phyloP scores from a whole-genome alignment of 257 asterid genomes.

The Scutellaria baicalensis region DNA sequence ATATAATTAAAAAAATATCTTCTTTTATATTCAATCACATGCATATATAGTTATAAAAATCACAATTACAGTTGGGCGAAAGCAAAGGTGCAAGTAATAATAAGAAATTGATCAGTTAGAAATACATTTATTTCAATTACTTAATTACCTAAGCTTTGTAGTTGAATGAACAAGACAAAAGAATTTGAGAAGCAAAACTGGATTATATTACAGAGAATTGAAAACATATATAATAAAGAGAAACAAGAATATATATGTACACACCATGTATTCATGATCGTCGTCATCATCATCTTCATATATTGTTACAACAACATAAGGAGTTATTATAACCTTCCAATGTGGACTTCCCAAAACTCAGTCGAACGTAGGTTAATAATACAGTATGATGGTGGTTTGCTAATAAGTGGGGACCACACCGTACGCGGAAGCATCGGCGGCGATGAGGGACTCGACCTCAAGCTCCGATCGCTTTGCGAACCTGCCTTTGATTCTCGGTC shows the following conservation, averaged over 20 bases:
- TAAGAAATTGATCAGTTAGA: too few species aligned
- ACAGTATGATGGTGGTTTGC: neutral
- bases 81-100: too few species aligned
- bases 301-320: neutral
- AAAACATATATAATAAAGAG: slow-evolving; percentile 16
- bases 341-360: slow-evolving; percentile 6
- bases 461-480: slow-evolving; percentile 67
- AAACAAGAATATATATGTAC: neutral
- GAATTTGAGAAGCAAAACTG: neutral
- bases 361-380: neutral
- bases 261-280: neutral
- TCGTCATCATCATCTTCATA: neutral
- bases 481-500: slow-evolving; percentile 77
- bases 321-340: neutral
- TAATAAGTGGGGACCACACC: slow-evolving; percentile 56
- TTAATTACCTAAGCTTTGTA: too few species aligned
- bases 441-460: slow-evolving; percentile 37
- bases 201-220: neutral
- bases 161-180: neutral
- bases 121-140: too few species aligned
- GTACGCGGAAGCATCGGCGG: slow-evolving; percentile 30
- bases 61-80: too few species aligned
- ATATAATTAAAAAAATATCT: too few species aligned
- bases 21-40: too few species aligned
- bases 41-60: too few species aligned